Evolutionary conservation across 2,329 filamentous ascomycete species (phyloP), one percentile per base, ranked within the genome.

Genomic region (Fusarium sp.): DNA sequence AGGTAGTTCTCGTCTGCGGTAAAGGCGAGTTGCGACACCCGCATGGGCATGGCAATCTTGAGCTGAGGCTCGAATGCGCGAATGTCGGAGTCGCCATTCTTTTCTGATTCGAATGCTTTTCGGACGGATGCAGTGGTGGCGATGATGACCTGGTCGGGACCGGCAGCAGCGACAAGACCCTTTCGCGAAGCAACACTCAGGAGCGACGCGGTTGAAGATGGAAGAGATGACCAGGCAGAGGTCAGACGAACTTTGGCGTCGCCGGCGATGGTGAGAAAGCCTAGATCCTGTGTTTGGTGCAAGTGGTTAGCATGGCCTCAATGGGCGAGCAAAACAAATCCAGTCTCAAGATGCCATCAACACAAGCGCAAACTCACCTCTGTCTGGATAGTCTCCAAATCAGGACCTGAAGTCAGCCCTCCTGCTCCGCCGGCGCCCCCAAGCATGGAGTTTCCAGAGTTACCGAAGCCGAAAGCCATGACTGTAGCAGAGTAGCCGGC

Each of bases 11-110:
- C 97, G 78, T 97, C 94, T n/a, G 94, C 90, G 1, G 95, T 96
- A 81, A 99, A 99, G 17, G 92, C 91, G 22, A 99, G 87, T 81
- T 99, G 97, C 12, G 95, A 97, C 63, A 98, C 89, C 76, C 93
- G 91, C 79, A 91, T 89, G 11, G 93, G 90, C 78, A 97, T 88
- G 2, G 91, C 86, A 8, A 98, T 88, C 68, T 88, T 92, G 61
- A 94, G 86, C 80, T 96, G 91, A 4, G 95, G 93, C 69, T 90
- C 86, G 78, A 97, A 97, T 14, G 87, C 80, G 71, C 93, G 91
- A 64, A 93, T 85, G 72, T 95, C 91, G 69, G 87, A 88, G 71
- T 92, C 91, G 75, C 86, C 88, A 67, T 87, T 84, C 72, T 90
- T 88, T 38, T 87, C 85, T 14, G 87, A 82, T 66, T 89, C 87